Evolutionary conservation across 2,329 filamentous ascomycete species (phyloP).

Genomic region (Alternaria angustiovoidea): DNA sequence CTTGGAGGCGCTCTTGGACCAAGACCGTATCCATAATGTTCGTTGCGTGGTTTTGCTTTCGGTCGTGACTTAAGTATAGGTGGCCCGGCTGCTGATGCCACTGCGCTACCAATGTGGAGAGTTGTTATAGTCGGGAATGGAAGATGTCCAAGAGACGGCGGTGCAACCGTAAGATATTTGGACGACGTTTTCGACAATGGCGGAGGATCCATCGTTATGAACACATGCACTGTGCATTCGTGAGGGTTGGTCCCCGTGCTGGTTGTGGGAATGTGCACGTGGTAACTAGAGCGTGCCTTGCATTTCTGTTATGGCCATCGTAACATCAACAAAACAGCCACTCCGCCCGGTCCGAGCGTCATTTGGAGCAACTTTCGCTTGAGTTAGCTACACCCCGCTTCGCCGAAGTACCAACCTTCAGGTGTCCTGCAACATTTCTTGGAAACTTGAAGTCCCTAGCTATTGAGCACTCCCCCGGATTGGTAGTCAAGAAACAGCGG

Average conservation of each 20-base stretch:
- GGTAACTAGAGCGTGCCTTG: slow-evolving; percentile 8
- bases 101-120: neutral
- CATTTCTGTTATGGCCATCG: neutral
- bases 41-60: neutral
- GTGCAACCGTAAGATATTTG: neutral
- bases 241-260: neutral
- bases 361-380: slow-evolving; percentile 5
- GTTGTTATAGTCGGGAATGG: neutral
- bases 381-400: slow-evolving; percentile 2
- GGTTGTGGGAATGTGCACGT: slow-evolving; percentile 5
- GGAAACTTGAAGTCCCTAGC: neutral
- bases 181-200: neutral
- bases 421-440: neutral
- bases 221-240: neutral
- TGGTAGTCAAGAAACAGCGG: neutral
- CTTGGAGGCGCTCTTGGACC: slow-evolving; percentile 15
- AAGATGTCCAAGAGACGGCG: neutral
- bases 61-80: neutral
- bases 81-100: neutral
- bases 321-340: slow-evolving; percentile 14
- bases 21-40: slow-evolving; percentile 5
- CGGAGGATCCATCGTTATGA: neutral
- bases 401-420: neutral
- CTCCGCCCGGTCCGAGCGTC: slow-evolving; percentile 18
- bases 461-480: neutral